These are phyloP conservation scores for Solanum microdontum DNA, from an alignment of 257 asterid species.

Conservation along the genomic window DNA sequence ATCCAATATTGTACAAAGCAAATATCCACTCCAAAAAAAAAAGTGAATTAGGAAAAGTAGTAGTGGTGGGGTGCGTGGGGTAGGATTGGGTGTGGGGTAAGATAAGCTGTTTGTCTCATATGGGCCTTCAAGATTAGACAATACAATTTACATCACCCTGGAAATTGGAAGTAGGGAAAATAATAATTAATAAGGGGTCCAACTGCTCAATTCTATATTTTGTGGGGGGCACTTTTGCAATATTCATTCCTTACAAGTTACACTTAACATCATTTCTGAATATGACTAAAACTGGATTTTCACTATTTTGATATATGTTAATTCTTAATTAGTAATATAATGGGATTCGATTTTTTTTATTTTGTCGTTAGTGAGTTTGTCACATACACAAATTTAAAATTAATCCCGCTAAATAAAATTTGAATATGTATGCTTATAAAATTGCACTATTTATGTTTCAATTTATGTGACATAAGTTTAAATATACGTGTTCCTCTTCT, in stretches of 20 bases:
- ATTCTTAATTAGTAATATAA: not conserved
- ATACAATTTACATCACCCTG: not conserved
- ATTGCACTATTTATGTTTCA: not conserved
- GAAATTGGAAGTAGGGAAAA: not conserved
- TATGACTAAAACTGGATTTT: not conserved
- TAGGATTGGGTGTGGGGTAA: not conserved
- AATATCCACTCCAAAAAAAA: not conserved
- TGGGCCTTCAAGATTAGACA: constrained; percentile 2
- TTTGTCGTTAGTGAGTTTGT: not conserved
- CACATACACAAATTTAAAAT: not conserved
- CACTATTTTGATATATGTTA: not conserved
- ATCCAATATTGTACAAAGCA: not conserved
- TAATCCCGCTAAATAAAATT: not conserved
- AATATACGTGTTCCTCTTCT: too few species aligned
- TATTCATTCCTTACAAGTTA: not conserved
- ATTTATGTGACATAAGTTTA: too few species aligned
- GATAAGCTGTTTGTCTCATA: not conserved
- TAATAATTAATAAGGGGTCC: not conserved
- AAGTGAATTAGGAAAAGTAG: not conserved
- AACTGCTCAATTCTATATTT: not conserved
- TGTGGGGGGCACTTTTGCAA: not conserved
- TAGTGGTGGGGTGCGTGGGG: not conserved
- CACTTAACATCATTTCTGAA: not conserved
- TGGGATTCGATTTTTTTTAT: not conserved
- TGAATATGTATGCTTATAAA: not conserved